These are phyloP conservation scores for Aureobasidium sp. DNA, from an alignment of 2,329 filamentous ascomycete genomes.

Conservation along the genomic window DNA sequence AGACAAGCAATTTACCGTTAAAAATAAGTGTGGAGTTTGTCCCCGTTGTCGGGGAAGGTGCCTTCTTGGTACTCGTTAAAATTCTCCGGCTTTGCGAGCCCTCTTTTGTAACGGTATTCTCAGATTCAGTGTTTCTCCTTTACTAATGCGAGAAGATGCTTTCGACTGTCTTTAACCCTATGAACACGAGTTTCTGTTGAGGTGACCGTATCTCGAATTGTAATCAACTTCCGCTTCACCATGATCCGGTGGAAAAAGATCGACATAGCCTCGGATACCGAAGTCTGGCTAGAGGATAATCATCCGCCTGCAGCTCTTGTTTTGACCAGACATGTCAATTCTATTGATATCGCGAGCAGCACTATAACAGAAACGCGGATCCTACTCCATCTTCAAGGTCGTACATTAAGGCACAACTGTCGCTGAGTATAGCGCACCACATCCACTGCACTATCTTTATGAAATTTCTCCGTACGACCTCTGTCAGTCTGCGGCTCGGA, in stretches of 20 bases:
- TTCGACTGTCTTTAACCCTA: not conserved
- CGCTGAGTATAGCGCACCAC: not conserved
- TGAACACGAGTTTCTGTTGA: not conserved
- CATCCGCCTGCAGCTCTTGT: not conserved
- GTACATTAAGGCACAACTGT: not conserved
- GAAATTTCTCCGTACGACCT: not conserved
- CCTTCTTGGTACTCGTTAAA: not conserved
- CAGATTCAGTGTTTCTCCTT: not conserved
- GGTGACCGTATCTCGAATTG: not conserved
- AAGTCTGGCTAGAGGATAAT: not conserved
- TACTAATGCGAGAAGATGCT: slow-evolving; percentile 7
- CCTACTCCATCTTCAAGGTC: no score
- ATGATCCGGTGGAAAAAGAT: not conserved
- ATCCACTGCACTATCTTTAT: not conserved
- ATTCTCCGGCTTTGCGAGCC: not conserved
- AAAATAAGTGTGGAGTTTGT: slow-evolving; percentile 10
- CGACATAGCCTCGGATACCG: not conserved
- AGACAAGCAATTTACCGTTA: slow-evolving; percentile 1
- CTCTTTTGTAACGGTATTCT: slow-evolving; percentile 8
- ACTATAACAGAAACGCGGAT: not conserved
- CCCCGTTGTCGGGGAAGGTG: not conserved
- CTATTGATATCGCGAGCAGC: not conserved
- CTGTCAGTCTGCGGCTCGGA: not conserved
- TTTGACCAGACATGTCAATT: not conserved
- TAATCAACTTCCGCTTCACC: not conserved